phyloP scores from a whole-genome alignment of 2,329 filamentous ascomycete species.

The Neopestalotiopsis sp. region DNA sequence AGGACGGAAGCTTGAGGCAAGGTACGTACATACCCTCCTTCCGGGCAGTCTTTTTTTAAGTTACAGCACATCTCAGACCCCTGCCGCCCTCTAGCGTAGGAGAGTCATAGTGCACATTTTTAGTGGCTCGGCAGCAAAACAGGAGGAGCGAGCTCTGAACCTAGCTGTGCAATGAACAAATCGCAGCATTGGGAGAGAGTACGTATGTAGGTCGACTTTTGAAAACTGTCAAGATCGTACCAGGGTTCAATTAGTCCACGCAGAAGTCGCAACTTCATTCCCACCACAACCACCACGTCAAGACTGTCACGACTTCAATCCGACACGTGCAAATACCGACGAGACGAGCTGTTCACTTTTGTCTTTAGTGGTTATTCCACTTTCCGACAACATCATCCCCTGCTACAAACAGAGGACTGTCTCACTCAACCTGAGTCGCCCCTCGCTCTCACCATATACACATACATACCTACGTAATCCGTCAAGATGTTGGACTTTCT shows the following conservation, averaged over 20 bases:
- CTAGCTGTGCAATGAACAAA: slow-evolving; percentile 13
- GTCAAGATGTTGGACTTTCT: slow-evolving; percentile 49
- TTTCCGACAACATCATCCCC: slow-evolving; percentile 17
- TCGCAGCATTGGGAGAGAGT: not conserved
- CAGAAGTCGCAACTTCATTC: not conserved
- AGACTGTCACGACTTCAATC: not conserved
- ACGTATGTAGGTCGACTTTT: not conserved
- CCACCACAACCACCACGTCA: not conserved
- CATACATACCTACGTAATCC: slow-evolving; percentile 1
- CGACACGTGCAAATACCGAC: not conserved
- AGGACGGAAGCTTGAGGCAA: not conserved
- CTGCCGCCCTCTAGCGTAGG: not conserved
- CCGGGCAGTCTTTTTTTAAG: not conserved
- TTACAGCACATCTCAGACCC: not conserved
- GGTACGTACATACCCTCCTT: not conserved
- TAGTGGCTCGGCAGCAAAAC: slow-evolving; percentile 4
- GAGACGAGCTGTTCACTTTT: not conserved
- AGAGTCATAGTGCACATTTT: not conserved
- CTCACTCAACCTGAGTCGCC: slow-evolving; percentile 1
- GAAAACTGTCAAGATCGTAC: slow-evolving; percentile 23
- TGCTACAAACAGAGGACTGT: slow-evolving; percentile 12
- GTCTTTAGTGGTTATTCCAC: not conserved
- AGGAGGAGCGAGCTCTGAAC: not conserved
- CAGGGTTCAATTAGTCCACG: not conserved
- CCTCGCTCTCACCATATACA: not conserved